Base-by-base conservation (phyloP, 352 stramenopile species). In the Pythium periplocum region DNA sequence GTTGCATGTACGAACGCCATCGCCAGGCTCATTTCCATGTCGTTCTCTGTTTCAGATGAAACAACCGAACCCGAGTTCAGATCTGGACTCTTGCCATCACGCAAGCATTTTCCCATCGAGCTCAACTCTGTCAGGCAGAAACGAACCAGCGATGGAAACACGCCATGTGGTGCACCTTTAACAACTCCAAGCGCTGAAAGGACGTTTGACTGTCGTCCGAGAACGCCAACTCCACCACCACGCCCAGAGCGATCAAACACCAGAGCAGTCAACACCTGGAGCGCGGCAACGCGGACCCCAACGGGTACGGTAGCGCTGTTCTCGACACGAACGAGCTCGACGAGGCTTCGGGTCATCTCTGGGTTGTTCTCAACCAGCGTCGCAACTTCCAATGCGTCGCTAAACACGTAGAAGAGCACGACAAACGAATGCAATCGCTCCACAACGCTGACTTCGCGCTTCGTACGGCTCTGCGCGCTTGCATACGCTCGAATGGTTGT, bases 11-110 rank as follows among this genome's bases (percentile, higher is more conserved):
- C 85, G 63, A 95, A 95, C 5, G 85, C 85, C 36, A 95, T 80
- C 12, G 85, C 85, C 6, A 95, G 51, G 26, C 70, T 89, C 85
- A 95, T 95, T 39, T 95, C 85, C 83, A 95, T 93, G 56, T 95
- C 85, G 39, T 62, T 78, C 53, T 92, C 82, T 1, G 66, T 64
- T 37, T 73, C 66, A 38, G 73, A 52, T 3, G 59, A 43, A n/a
- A 58, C 45, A 2, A 51, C 40, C 17, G 58, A 54, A 10, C 49
- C 45, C 2, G 33, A 5, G 6, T 31, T 33, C 12, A 48, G 8
- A 10, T 48, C 30, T 30, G 44, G 12, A 26, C 17, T 26, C 17
- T 26, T 26, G 0, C 17, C 17, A 26, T 26, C 17, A 26, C 17
- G 17, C 51, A 36, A 17, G 40, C 26, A 10, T 42, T 2, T 33